Base-by-base conservation (phyloP, 495 filamentous ascomycete genomes). In the Aspergillus funiculosus region DNA sequence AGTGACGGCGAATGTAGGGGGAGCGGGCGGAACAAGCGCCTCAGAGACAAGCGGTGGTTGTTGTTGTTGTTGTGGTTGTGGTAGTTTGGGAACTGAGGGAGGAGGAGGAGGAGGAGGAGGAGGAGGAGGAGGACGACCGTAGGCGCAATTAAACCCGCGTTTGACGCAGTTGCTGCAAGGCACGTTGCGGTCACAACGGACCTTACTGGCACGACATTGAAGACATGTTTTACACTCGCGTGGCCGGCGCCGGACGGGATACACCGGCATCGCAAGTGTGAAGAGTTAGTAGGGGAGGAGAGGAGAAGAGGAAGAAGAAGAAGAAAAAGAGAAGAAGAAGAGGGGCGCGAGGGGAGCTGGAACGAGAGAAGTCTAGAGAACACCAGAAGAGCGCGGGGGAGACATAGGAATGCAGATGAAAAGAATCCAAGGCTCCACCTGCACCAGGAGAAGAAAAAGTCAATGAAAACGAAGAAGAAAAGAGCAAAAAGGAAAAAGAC, bases 111-210 rank as follows among this genome's bases (percentile, higher is more conserved):
- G 13, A 9, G 26, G 19, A 24, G 24, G 48, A 18, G 36, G 52
- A 20, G 25, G 28, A 9, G 57, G 51, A 7, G 76, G 67, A 54
- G 83, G 83, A 18, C 80, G 82, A 56, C 83, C 83, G 69, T 86
- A 86, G 29, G 80, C 78, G 55, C 83, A 87, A 49, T 78, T 68
- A 62, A 79, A 76, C 48, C 84, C 80, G 48, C 83, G 73, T 62
- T 85, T 85, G 59, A 83, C 73, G 56, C 83, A 87, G 59, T 84
- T 85, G 56, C 83, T 76, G 58, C 83, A 87, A 5, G 83, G 83
- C 43, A 79, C 73, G 48, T 83, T 78, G 63, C 83, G 83, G 63
- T 85, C 82, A 61, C 83, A 87, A 63, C 82, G 84, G 36, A 74
- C 69, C 57, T 74, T 73, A 53, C 70, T 68, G 32, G 67, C 63